A percentile compares a stretch with the other conserved stretches of the same genome.
phyloP scores from a whole-genome alignment of 2,329 filamentous ascomycete genomes.

The Pseudogymnoascus sp. region DNA sequence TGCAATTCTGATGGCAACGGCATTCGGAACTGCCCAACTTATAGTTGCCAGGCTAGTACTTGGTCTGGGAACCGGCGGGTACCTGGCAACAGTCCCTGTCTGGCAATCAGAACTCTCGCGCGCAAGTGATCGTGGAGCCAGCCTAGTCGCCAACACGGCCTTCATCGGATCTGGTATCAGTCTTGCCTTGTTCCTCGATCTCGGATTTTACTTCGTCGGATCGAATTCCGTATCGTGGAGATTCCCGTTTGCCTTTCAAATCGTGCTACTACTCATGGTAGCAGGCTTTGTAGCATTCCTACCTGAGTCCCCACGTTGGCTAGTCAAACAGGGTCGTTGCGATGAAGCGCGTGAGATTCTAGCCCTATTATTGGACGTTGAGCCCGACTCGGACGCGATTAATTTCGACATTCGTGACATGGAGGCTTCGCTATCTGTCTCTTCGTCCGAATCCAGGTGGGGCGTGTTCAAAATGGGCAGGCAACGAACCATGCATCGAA shows the following conservation, averaged over 20 bases:
- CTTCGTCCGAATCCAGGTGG: not conserved
- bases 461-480: not conserved
- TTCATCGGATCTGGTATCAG: constrained; percentile 49
- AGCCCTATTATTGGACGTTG: not conserved
- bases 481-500: not conserved
- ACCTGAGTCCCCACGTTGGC: constrained; percentile 12
- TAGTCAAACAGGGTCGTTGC: constrained; percentile 3
- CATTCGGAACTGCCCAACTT: constrained; percentile 43
- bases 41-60: constrained; percentile 44
- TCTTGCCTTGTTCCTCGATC: constrained; percentile 53
- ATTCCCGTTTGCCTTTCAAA: constrained; percentile 51
- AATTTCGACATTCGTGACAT: constrained; percentile 5
- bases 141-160: constrained; percentile 52
- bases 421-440: not conserved
- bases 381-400: constrained; percentile 9
- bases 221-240: constrained; percentile 43
- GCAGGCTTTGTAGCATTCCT: not conserved
- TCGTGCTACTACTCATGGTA: constrained; percentile 52
- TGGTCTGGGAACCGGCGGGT: constrained; percentile 42
- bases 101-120: constrained; percentile 54
- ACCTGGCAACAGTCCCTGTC: constrained; percentile 42
- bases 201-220: constrained; percentile 43
- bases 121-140: constrained; percentile 46
- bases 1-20: constrained; percentile 37
- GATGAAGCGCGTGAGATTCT: constrained; percentile 10